These are phyloP conservation scores for Silene coronaria DNA, from an alignment of 179 eudicot species.

Conservation along the genomic window DNA sequence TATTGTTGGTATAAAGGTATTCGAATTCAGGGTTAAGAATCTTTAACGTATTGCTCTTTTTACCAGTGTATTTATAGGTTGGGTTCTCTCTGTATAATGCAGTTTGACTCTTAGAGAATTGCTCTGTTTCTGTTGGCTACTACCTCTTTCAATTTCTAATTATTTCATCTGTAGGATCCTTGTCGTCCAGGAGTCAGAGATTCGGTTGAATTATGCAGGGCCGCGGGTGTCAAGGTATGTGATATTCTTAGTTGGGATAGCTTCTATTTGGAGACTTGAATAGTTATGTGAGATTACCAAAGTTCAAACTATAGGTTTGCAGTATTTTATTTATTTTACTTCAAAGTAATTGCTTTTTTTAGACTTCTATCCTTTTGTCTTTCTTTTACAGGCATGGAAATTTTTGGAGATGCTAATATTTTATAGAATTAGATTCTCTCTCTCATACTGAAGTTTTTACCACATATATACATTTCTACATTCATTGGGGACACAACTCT, in stretches of 20 bases:
- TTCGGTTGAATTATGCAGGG: conserved; percentile 66
- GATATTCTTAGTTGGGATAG: conserved; percentile 2
- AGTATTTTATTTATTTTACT: neutral
- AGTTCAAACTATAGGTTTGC: neutral
- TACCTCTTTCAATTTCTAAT: neutral
- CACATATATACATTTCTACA: neutral
- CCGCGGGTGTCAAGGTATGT: conserved; percentile 88
- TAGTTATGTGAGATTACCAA: neutral
- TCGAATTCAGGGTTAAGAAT: neutral
- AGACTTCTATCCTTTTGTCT: neutral
- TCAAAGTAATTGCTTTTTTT: neutral
- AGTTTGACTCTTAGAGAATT: neutral
- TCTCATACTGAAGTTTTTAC: conserved; percentile 1
- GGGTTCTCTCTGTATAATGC: neutral
- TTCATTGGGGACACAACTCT: neutral
- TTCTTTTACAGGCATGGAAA: neutral
- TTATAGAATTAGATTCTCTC: neutral
- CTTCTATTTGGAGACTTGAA: neutral
- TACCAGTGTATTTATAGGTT: neutral
- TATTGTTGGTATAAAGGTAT: conserved; percentile 91
- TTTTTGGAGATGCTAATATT: neutral
- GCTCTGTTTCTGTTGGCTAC: neutral
- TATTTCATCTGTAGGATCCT: conserved; percentile 55
- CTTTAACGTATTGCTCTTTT: neutral
- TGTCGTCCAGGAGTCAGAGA: conserved; percentile 88